Conservation (phyloP, 768 basidiomycete species). For the Omphalotus guepiniiformis region DNA sequence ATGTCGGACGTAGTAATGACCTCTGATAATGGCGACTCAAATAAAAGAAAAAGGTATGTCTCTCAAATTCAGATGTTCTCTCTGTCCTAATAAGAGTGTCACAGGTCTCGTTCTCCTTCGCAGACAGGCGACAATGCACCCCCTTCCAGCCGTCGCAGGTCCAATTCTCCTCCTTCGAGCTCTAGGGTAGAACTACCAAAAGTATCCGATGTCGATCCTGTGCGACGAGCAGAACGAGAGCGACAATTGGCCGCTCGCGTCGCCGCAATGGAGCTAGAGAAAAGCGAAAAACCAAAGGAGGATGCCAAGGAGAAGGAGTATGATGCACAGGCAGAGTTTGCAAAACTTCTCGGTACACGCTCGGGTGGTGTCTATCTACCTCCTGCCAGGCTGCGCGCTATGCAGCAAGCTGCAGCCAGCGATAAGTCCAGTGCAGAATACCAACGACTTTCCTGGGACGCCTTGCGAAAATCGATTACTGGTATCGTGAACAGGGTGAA, state of each 20-base stretch:
- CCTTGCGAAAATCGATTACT: slow-evolving; percentile 93
- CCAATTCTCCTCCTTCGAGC: slow-evolving; percentile 35
- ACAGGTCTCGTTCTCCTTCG: slow-evolving; percentile 49
- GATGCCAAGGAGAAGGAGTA: slow-evolving; percentile 45
- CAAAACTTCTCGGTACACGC: slow-evolving; percentile 75
- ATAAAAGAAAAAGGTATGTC: slow-evolving; percentile 47
- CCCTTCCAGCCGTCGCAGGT: slow-evolving; percentile 40
- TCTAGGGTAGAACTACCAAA: slow-evolving; percentile 25
- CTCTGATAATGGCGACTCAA: slow-evolving; percentile 27
- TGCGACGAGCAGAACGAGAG: slow-evolving; percentile 72
- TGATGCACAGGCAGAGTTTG: slow-evolving; percentile 83
- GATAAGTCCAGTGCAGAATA: slow-evolving; percentile 88
- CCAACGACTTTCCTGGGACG: slow-evolving; percentile 97
- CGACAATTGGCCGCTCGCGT: slow-evolving; percentile 70
- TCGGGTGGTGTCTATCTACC: slow-evolving; percentile 97
- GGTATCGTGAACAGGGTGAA: slow-evolving; percentile 99
- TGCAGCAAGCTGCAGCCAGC: slow-evolving; percentile 76
- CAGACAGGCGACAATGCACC: slow-evolving; percentile 36
- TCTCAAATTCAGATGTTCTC: background rate
- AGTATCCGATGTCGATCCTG: slow-evolving; percentile 73
- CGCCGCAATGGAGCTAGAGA: slow-evolving; percentile 66
- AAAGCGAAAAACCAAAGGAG: slow-evolving; percentile 47
- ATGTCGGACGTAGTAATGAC: slow-evolving; percentile 41
- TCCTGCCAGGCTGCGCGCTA: slow-evolving; percentile 85
- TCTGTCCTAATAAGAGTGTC: slow-evolving; percentile 4